Evolutionary conservation across 2,329 filamentous ascomycete species (phyloP).

Genomic region (Rutstroemia sp.): DNA sequence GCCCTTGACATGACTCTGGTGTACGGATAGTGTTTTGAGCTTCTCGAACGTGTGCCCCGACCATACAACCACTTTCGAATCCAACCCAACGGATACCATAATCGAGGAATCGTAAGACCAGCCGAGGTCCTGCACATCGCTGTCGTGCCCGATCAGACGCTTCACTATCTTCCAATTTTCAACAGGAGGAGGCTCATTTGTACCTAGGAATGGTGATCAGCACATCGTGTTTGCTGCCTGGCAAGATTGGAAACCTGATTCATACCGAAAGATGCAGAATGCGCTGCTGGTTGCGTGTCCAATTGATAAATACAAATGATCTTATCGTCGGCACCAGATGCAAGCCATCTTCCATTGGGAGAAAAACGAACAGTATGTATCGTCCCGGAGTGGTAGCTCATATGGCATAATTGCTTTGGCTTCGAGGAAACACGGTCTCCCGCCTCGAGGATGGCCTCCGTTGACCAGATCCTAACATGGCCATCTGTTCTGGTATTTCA

Average conservation of each 20-base stretch:
- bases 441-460: constrained; percentile 82
- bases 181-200: constrained; percentile 83
- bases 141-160: constrained; percentile 91
- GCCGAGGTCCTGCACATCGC: constrained; percentile 94
- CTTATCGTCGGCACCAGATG: constrained; percentile 96
- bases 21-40: constrained; percentile 84
- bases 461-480: constrained; percentile 96
- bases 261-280: constrained; percentile 72
- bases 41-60: constrained; percentile 98
- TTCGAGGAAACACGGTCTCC: constrained; percentile 57
- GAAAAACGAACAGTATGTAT: constrained; percentile 98
- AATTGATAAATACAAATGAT: constrained; percentile 96
- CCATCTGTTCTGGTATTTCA: constrained; percentile 54
- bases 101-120: constrained; percentile 97
- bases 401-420: constrained; percentile 90
- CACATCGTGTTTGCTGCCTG: not conserved
- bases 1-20: constrained; percentile 97
- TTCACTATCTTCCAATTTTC: constrained; percentile 98
- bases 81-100: constrained; percentile 87
- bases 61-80: constrained; percentile 98
- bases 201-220: constrained; percentile 36
- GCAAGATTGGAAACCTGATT: constrained; percentile 14
- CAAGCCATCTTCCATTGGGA: constrained; percentile 87
- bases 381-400: constrained; percentile 96
- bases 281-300: constrained; percentile 66